These are phyloP conservation scores for Aspergillus luchuensis DNA, from an alignment of 2,329 filamentous ascomycete species.

Conservation along the genomic window DNA sequence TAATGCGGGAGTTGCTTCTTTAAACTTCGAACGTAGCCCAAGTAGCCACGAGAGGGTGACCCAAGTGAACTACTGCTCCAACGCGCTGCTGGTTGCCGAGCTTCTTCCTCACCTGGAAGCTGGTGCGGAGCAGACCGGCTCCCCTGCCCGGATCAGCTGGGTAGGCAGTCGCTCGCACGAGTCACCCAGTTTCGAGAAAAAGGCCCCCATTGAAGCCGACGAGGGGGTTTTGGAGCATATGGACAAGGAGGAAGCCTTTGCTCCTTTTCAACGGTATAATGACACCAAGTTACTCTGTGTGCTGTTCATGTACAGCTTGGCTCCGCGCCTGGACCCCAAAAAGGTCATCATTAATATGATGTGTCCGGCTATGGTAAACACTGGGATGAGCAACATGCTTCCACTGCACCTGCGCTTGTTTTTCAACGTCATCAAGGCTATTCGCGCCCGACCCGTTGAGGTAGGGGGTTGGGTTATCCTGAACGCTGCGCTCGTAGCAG, in stretches of 20 bases:
- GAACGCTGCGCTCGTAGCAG: constrained; percentile 23
- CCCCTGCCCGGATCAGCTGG: constrained; percentile 22
- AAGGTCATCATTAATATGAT: constrained; percentile 31
- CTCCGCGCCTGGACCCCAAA: constrained; percentile 19
- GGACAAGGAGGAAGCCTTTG: constrained; percentile 15
- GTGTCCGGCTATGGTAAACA: constrained; percentile 30
- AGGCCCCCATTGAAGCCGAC: neutral
- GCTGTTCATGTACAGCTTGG: constrained; percentile 28
- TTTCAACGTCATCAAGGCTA: constrained; percentile 8
- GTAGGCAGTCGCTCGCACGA: constrained; percentile 22
- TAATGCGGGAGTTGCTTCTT: neutral
- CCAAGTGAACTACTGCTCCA: constrained; percentile 40
- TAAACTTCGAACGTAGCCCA: constrained; percentile 21
- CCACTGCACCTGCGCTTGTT: constrained; percentile 20
- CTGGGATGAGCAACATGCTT: constrained; percentile 21
- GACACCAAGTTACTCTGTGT: constrained; percentile 27
- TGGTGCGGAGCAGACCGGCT: constrained; percentile 16
- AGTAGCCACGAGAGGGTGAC: constrained; percentile 41
- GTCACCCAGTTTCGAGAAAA: constrained; percentile 12
- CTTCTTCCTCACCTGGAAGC: constrained; percentile 32
- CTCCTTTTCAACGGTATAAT: constrained; percentile 13
- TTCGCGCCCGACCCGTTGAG: constrained; percentile 16
- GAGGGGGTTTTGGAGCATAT: constrained; percentile 8
- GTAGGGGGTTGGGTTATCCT: constrained; percentile 23
- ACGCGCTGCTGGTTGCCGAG: constrained; percentile 27